These are phyloP conservation scores for Centella asiatica DNA, from an alignment of 129 eudicot genomes.

Conservation along the genomic window DNA sequence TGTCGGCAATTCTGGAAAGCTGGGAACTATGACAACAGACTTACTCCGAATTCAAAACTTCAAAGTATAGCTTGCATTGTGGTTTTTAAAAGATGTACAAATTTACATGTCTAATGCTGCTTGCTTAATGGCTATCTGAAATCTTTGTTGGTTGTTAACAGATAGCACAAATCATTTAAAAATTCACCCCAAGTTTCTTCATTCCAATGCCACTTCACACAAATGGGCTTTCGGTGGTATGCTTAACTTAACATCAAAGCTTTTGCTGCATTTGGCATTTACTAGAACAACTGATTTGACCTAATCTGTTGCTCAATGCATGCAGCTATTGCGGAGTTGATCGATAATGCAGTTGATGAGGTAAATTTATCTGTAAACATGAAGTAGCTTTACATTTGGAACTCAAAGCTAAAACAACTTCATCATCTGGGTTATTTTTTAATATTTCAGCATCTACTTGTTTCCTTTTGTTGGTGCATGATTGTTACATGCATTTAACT, in stretches of 20 bases:
- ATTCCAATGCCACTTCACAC: constrained; percentile 73
- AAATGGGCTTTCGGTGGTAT: constrained; percentile 80
- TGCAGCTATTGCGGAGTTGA: constrained; percentile 63
- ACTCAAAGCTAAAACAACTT: not conserved
- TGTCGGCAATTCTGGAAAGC: constrained; percentile 46
- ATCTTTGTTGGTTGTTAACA: constrained; percentile 20
- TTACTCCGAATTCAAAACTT: not conserved
- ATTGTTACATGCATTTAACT: too few species aligned
- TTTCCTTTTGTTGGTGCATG: not conserved
- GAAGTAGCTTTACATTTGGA: not conserved
- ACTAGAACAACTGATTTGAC: not conserved
- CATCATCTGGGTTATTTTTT: not conserved
- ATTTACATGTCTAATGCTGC: not conserved
- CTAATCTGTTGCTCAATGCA: not conserved
- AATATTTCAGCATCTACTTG: too few species aligned
- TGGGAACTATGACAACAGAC: constrained; percentile 17
- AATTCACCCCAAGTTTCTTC: constrained; percentile 61
- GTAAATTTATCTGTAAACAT: constrained; percentile 16
- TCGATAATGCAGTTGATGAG: constrained; percentile 73
- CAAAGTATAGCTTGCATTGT: constrained; percentile 10
- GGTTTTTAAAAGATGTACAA: not conserved
- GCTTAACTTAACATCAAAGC: constrained; percentile 7
- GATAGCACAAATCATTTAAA: constrained; percentile 41
- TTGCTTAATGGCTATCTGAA: constrained; percentile 5
- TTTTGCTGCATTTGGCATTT: not conserved